These are phyloP conservation scores for Fusarium staphyleae DNA, from an alignment of 2,329 filamentous ascomycete genomes.

Conservation along the genomic window DNA sequence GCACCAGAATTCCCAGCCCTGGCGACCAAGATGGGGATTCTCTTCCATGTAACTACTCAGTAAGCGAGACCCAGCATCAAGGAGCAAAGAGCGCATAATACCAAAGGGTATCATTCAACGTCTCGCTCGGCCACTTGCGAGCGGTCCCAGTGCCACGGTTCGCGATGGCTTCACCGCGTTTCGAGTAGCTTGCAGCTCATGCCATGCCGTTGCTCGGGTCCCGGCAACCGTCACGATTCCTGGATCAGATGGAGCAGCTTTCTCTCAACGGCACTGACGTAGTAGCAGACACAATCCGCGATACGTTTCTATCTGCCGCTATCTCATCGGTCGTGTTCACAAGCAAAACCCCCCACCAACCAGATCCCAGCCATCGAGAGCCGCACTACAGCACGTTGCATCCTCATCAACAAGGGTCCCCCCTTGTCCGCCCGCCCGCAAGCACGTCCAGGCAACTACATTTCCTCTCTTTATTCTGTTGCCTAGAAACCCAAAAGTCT, in stretches of 20 bases:
- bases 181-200: background rate
- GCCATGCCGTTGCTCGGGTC: background rate
- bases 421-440: background rate
- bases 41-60: background rate
- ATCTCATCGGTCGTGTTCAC: too few species aligned
- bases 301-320: too few species aligned
- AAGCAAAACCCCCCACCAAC: too few species aligned
- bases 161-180: background rate
- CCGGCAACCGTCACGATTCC: background rate
- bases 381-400: constrained; percentile 29
- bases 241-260: background rate
- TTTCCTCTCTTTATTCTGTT: constrained; percentile 22
- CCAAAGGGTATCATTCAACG: background rate
- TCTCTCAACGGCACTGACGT: too few species aligned
- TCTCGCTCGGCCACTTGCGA: background rate
- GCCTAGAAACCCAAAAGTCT: constrained; percentile 12
- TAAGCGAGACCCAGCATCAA: background rate
- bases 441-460: constrained; percentile 28
- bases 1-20: background rate
- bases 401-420: background rate
- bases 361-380: constrained; percentile 8
- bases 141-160: background rate
- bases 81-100: background rate
- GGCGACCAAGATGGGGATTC: background rate
- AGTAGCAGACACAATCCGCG: background rate